A percentile compares a stretch with the other conserved stretches of the same genome.
Conservation (phyloP, 192 early-diverging fungal species). For the Glomus cerebriforme region DNA sequence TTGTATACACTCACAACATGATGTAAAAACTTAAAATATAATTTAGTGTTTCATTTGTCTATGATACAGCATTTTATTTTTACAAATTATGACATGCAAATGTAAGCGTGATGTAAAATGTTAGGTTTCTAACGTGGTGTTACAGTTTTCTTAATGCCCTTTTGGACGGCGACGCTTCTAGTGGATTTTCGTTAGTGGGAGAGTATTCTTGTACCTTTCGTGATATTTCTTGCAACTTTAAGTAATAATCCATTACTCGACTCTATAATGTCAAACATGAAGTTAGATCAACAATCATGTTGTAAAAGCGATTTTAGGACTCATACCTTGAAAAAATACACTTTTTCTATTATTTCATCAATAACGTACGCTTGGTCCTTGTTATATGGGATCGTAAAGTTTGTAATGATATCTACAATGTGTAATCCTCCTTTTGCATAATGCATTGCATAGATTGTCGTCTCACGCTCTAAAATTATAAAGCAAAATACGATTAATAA, state of each 20-base stretch:
- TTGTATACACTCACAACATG: too few relatives aligned
- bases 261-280: conserved; percentile 26
- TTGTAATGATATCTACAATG: background rate
- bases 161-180: too few relatives aligned
- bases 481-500: conserved; percentile 11
- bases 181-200: too few relatives aligned
- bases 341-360: conserved; percentile 5
- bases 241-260: background rate
- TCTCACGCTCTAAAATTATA: conserved; percentile 16
- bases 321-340: conserved; percentile 6
- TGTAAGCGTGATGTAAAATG: too few relatives aligned
- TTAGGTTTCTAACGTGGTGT: too few relatives aligned
- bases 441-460: conserved; percentile 23
- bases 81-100: too few relatives aligned
- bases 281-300: conserved; percentile 2
- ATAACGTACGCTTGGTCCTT: background rate
- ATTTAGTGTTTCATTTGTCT: too few relatives aligned
- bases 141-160: too few relatives aligned
- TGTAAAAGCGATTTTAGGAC: background rate
- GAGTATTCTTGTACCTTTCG: too few relatives aligned
- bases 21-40: too few relatives aligned
- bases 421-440: background rate
- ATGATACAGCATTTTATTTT: too few relatives aligned
- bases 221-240: too few relatives aligned
- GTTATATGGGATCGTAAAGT: background rate